Evolutionary conservation across 2,329 filamentous ascomycete genomes (phyloP).

Genomic region (Monosporascus sp.): DNA sequence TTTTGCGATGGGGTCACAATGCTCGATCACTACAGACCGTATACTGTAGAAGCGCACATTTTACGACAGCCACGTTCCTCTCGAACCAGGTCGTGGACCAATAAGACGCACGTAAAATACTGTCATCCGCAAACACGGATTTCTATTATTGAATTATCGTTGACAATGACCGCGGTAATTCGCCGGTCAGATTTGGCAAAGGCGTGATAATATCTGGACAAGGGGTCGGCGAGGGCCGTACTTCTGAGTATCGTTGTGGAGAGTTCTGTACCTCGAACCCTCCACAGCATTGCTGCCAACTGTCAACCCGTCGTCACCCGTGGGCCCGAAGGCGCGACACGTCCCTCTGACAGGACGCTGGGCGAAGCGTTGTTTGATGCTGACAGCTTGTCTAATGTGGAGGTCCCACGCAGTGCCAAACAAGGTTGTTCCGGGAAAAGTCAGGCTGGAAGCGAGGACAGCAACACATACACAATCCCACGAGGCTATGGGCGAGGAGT

Average conservation of each 20-base stretch:
- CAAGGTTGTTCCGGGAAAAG: too few relatives aligned
- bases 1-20: background rate
- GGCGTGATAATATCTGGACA: background rate
- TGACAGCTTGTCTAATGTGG: too few relatives aligned
- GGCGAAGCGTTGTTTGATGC: too few relatives aligned
- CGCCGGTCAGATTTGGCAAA: background rate
- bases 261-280: background rate
- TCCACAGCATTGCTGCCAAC: background rate
- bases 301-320: background rate
- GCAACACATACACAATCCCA: too few relatives aligned
- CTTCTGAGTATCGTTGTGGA: background rate
- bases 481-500: too few relatives aligned
- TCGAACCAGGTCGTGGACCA: constrained; percentile 1
- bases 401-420: too few relatives aligned
- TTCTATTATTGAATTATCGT: background rate
- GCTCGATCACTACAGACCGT: background rate
- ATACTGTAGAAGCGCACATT: constrained; percentile 1
- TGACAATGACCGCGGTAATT: background rate
- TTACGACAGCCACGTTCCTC: background rate
- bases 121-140: constrained; percentile 1
- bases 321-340: too few relatives aligned
- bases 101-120: background rate
- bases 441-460: too few relatives aligned
- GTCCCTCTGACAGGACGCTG: too few relatives aligned
- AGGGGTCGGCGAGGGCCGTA: background rate